A percentile compares a stretch with the other conserved stretches of the same genome.
phyloP scores from a whole-genome alignment of 306 rosid genomes.

The Astragalus glycyphyllos region DNA sequence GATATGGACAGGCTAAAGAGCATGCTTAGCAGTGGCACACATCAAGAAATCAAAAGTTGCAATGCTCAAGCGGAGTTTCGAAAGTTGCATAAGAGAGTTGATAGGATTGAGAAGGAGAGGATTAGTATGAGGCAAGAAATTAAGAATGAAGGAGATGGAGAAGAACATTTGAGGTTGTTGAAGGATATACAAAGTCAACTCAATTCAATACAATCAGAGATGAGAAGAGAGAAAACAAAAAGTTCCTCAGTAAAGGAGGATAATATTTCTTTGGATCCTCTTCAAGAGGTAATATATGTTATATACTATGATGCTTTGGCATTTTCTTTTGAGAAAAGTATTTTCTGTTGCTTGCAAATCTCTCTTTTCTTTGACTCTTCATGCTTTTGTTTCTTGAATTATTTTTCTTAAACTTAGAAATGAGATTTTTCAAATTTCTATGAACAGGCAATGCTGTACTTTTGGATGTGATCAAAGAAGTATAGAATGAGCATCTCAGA shows the following conservation, averaged over 20 bases:
- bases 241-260: conserved; percentile 53
- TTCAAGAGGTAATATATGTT: conserved; percentile 63
- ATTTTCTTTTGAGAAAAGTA: conserved; percentile 15
- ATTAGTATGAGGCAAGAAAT: conserved; percentile 58
- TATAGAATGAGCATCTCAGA: conserved; percentile 35
- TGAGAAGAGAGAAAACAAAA: conserved; percentile 50
- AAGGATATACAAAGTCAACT: conserved; percentile 73
- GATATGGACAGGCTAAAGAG: conserved; percentile 55
- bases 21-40: conserved; percentile 40
- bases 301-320: background rate
- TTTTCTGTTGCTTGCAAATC: background rate
- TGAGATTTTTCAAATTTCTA: conserved; percentile 35
- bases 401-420: conserved; percentile 34
- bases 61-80: conserved; percentile 58
- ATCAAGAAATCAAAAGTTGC: conserved; percentile 45
- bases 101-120: conserved; percentile 67
- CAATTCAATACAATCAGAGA: conserved; percentile 59
- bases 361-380: background rate
- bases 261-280: conserved; percentile 35
- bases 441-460: conserved; percentile 94
- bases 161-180: conserved; percentile 70
- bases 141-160: conserved; percentile 53
- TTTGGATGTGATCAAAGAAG: conserved; percentile 71
- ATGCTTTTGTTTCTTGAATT: conserved; percentile 30
- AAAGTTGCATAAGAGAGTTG: conserved; percentile 63